phyloP scores from a whole-genome alignment of 2,329 filamentous ascomycete genomes.

The Stagonosporopsis chrysanthemi region DNA sequence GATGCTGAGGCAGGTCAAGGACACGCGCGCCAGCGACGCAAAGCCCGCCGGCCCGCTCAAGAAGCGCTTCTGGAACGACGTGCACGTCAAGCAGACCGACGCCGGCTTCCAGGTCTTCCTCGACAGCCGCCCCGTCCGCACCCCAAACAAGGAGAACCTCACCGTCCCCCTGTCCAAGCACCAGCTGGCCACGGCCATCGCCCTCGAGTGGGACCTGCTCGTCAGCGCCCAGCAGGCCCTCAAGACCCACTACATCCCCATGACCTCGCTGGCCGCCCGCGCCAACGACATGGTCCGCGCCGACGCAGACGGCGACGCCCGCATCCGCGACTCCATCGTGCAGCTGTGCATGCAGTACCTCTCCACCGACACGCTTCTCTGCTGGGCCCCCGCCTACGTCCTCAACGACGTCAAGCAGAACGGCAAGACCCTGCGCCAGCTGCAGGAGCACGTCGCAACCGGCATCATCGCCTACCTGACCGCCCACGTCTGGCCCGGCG shows the following conservation, averaged over 20 bases:
- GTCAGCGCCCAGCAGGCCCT: conserved; percentile 82
- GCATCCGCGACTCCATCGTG: conserved; percentile 70
- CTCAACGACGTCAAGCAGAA: conserved; percentile 54
- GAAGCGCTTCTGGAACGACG: conserved; percentile 90
- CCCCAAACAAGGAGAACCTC: conserved; percentile 75
- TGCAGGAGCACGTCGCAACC: conserved; percentile 74
- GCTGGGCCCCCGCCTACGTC: conserved; percentile 75
- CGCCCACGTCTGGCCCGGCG: conserved; percentile 80
- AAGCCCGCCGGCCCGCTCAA: conserved; percentile 61
- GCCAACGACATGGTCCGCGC: conserved; percentile 80
- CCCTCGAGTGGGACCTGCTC: conserved; percentile 91
- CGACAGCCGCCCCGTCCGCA: conserved; percentile 80
- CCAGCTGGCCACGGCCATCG: conserved; percentile 83
- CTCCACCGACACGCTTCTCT: conserved; percentile 89
- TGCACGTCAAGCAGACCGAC: conserved; percentile 67
- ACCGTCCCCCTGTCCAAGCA: conserved; percentile 77
- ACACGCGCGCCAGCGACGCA: conserved; percentile 50
- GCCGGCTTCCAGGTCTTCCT: conserved; percentile 74
- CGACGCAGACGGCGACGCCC: conserved; percentile 61
- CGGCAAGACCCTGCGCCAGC: conserved; percentile 68
- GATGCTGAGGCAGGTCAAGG: conserved; percentile 56
- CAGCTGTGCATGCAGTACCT: conserved; percentile 81
- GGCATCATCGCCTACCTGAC: conserved; percentile 76
- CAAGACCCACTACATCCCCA: conserved; percentile 84
- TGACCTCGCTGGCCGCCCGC: conserved; percentile 84